These are phyloP conservation scores for Phellinidium pouzarii DNA, from an alignment of 1,284 basidiomycete genomes.

Conservation along the genomic window DNA sequence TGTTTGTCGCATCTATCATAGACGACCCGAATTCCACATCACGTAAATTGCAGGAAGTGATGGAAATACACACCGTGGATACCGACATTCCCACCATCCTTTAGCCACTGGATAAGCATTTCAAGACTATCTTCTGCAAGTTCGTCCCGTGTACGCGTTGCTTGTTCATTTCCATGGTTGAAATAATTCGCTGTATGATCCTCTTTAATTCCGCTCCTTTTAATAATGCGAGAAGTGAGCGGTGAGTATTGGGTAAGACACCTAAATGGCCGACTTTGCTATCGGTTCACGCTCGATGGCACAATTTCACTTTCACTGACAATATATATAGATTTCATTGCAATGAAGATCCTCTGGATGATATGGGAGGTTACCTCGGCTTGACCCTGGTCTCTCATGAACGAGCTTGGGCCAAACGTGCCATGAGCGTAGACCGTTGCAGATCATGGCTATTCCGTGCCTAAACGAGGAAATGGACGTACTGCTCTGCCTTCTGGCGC, in stretches of 20 bases:
- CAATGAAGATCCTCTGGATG: neutral
- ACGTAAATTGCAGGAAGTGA: neutral
- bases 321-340: neutral
- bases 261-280: neutral
- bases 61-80: conserved; percentile 74
- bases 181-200: conserved; percentile 93
- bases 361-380: neutral
- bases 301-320: too few species aligned
- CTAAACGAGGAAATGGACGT: conserved; percentile 22
- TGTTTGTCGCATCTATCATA: conserved; percentile 84
- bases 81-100: conserved; percentile 93
- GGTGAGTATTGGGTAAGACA: neutral
- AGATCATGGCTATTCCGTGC: neutral
- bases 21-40: neutral
- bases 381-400: neutral
- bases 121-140: conserved; percentile 92
- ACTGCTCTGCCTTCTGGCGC: conserved; percentile 69
- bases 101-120: conserved; percentile 92
- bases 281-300: neutral
- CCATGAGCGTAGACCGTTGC: neutral
- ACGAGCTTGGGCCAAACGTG: neutral
- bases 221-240: neutral
- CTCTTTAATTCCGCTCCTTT: conserved; percentile 72
- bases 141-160: conserved; percentile 71
- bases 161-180: conserved; percentile 80